Evolutionary conservation across 129 eudicot genomes (phyloP), one percentile per base, ranked within the genome.

Genomic region (Flaveria bidentis): DNA sequence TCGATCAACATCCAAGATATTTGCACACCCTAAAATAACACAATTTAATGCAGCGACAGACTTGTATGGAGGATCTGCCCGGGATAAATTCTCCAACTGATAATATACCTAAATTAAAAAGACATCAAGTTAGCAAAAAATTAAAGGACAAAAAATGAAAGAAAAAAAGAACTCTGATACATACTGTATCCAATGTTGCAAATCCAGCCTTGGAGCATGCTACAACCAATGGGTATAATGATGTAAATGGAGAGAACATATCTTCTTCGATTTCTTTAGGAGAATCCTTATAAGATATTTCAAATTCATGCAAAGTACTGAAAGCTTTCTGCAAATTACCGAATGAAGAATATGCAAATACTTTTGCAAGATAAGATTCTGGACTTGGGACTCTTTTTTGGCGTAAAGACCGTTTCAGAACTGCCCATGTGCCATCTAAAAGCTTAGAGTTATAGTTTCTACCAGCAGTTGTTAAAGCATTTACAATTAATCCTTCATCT

Each of bases 31-130:
- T 61, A 94, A 86, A 71, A 94, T 84, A 41, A 94, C 65, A 82
- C 98, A 91, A 58, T 91, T 94, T 52, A 91, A 55, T 18, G 98
- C 98, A 79, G 98, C 87, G 81, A 89, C 84, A 58, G 98, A 94
- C 72, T 91, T 94, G 79, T 62, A 87, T 46, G 93, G 96, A 79
- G 97, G 87, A 73, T 89, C 83, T 33, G 86, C 91, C 67, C 52
- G 77, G 64, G 93, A 84, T 70, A 87, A 84, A 71, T 80, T 86
- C 88, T 91, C 98, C 77, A 94, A 81, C 71, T 87, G 93, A 77
- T 76, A 91, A 80, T 91, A 94, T 42, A 91, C 98, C 98, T 94
- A 75, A 7, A 45, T n/a, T 67, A 55, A 78, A 78, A 49, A 76
- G 14, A 45, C 20, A 13, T 41, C 26, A 82, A 60, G 56, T 83